A percentile compares a stretch with the other conserved stretches of the same genome.
Conservation (phyloP, 805 yeast genomes). For the Lachancea lanzarotensis region DNA sequence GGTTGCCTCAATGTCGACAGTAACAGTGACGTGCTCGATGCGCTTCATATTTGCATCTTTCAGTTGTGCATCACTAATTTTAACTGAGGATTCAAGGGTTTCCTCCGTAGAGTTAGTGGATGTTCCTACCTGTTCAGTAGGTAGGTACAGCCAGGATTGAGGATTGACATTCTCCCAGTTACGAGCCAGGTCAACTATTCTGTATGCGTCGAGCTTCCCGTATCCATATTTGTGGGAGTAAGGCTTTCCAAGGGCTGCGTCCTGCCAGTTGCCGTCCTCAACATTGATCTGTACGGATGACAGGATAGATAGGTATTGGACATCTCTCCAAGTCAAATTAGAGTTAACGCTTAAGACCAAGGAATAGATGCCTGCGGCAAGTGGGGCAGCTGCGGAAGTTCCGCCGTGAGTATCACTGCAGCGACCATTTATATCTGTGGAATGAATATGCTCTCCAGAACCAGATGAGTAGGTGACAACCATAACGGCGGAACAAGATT, state of each 20-base stretch:
- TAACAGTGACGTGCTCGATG: slow-evolving; percentile 81
- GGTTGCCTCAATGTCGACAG: slow-evolving; percentile 59
- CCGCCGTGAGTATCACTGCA: slow-evolving; percentile 87
- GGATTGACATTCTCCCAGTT: slow-evolving; percentile 84
- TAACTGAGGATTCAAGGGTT: slow-evolving; percentile 34
- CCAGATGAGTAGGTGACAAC: slow-evolving; percentile 93
- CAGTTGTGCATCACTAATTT: slow-evolving; percentile 45
- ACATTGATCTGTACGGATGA: slow-evolving; percentile 65
- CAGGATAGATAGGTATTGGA: slow-evolving; percentile 74
- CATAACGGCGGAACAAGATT: slow-evolving; percentile 90
- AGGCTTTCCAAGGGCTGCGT: slow-evolving; percentile 55
- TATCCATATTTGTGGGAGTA: slow-evolving; percentile 88
- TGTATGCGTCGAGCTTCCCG: slow-evolving; percentile 83
- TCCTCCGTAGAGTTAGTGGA: slow-evolving; percentile 21
- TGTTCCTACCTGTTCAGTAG: slow-evolving; percentile 33
- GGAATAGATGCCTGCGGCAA: slow-evolving; percentile 94
- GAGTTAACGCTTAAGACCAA: slow-evolving; percentile 80
- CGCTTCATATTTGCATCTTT: slow-evolving; percentile 53
- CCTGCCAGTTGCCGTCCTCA: slow-evolving; percentile 66
- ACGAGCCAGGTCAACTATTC: slow-evolving; percentile 63
- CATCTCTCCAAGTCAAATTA: slow-evolving; percentile 88
- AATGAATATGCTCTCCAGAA: slow-evolving; percentile 79
- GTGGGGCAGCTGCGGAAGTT: slow-evolving; percentile 97
- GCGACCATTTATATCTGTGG: slow-evolving; percentile 65
- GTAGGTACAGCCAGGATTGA: slow-evolving; percentile 71